Evolutionary conservation across 768 basidiomycete genomes (phyloP).

Genomic region (Lactarius psammicola): DNA sequence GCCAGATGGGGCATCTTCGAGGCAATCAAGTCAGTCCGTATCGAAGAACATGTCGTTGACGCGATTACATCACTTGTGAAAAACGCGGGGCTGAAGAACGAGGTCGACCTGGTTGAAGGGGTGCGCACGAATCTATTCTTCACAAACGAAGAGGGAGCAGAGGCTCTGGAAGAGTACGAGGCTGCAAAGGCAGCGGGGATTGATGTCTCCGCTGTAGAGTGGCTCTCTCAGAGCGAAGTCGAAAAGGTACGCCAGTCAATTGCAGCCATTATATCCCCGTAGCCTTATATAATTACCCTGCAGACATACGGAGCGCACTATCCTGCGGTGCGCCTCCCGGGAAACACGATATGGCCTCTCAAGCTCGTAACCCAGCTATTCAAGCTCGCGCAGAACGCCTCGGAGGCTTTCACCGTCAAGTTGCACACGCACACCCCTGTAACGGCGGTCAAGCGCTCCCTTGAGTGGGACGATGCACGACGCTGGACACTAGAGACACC

Average conservation of each 20-base stretch:
- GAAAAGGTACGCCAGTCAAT: slow-evolving; percentile 40
- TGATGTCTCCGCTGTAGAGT: slow-evolving; percentile 44
- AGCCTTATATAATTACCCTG: neutral
- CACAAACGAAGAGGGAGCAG: slow-evolving; percentile 44
- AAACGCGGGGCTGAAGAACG: slow-evolving; percentile 41
- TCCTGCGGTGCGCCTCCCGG: slow-evolving; percentile 52
- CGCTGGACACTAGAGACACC: slow-evolving; percentile 61
- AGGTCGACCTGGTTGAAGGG: slow-evolving; percentile 62
- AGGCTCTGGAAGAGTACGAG: slow-evolving; percentile 46
- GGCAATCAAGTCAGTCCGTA: slow-evolving; percentile 48
- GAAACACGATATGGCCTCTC: slow-evolving; percentile 73
- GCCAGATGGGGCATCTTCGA: slow-evolving; percentile 50
- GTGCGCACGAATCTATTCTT: slow-evolving; percentile 52
- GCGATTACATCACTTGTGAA: slow-evolving; percentile 51
- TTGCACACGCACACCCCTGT: slow-evolving; percentile 79
- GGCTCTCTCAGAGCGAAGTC: slow-evolving; percentile 49
- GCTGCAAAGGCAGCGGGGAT: slow-evolving; percentile 55
- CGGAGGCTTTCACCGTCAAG: slow-evolving; percentile 42
- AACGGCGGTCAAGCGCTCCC: slow-evolving; percentile 39
- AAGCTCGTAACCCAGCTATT: slow-evolving; percentile 76
- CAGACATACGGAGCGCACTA: slow-evolving; percentile 48
- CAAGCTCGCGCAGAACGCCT: slow-evolving; percentile 39
- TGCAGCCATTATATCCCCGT: neutral
- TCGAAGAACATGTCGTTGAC: slow-evolving; percentile 58
- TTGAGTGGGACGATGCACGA: slow-evolving; percentile 31